Evolutionary conservation across 805 yeast genomes (phyloP), one percentile per base, ranked within the genome.

Genomic region (Kuraishia borneana): DNA sequence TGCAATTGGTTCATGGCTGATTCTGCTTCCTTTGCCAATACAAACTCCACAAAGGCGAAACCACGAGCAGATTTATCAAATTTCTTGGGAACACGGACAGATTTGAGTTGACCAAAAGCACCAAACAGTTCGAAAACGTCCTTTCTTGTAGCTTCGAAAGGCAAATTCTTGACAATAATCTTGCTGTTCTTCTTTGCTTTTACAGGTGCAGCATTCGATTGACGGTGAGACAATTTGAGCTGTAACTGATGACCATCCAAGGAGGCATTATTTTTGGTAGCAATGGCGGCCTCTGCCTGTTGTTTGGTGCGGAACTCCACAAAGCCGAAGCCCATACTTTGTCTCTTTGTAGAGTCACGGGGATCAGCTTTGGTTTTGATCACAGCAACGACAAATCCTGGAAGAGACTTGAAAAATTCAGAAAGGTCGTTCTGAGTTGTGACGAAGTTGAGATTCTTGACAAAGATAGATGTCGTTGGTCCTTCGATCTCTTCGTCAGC

Each of bases 251-350:
- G 98, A 2, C 95, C 96, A 52, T 84, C 95, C 36, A 92, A 65
- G 2, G 74, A 73, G 35, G 74, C 68, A 3, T 84, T 94, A 54
- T 88, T 83, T 62, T 85, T 59, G 0, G 79, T 68, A 22, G 65
- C 54, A 32, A 85, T 73, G 5, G 95, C 97, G 9, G 70, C 65
- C 27, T 72, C 65, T 0, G 98, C 98, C 47, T 81, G 76, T 26
- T 76, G 83, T 43, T 72, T 73, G 2, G 88, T 73, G 44, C 64
- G 73, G 57, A 85, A 92, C 58, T 92, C 98, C 10, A 74, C 96
- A 60, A 92, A 92, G 1, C 98, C 98, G 50, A 87, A 92, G 16
- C 98, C 98, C 98, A 92, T 92, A 46, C 96, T 85, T 39, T 76
- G 67, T n/a, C 65, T 59, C 37, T 70, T 70, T 8, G 77, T 80